Evolutionary conservation across 2,329 filamentous ascomycete species (phyloP).

Genomic region (Trichoderma citrinoviride): DNA sequence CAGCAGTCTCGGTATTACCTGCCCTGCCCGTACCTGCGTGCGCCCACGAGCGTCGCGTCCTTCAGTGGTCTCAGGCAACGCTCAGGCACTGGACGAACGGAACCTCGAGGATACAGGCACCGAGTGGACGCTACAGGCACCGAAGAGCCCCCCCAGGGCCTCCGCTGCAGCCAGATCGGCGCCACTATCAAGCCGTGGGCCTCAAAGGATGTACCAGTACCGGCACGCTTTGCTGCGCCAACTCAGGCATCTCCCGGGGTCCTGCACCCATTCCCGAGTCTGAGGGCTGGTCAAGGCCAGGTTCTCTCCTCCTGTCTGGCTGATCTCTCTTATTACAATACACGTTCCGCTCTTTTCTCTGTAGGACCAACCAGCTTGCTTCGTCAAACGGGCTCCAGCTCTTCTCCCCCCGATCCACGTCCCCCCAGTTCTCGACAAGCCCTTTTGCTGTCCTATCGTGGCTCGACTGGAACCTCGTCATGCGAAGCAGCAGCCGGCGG

Average conservation of each 20-base stretch:
- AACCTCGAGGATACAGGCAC: background rate
- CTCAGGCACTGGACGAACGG: background rate
- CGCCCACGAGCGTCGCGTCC: background rate
- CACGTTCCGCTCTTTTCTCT: background rate
- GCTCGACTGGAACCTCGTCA: background rate
- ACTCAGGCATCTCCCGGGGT: slow-evolving; percentile 16
- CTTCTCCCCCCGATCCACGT: background rate
- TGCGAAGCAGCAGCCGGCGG: background rate
- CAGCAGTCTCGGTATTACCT: no score
- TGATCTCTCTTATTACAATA: background rate
- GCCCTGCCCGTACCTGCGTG: background rate
- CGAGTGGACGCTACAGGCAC: background rate
- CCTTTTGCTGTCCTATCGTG: background rate
- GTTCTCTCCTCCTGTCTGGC: background rate
- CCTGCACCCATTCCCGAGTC: slow-evolving; percentile 2
- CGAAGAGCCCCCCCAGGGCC: background rate
- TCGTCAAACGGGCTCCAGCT: background rate
- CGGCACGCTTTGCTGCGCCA: background rate
- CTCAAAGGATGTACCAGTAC: background rate
- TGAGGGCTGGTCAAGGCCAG: no score
- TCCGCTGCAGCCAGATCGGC: slow-evolving; percentile 19
- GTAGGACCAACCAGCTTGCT: slow-evolving; percentile 1
- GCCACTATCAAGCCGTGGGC: no score
- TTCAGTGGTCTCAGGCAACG: background rate
- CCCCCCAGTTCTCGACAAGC: slow-evolving; percentile 3